Evolutionary conservation across 495 filamentous ascomycete genomes (phyloP), one percentile per base, ranked within the genome.

Genomic region (Hypomontagnella monticulosa): DNA sequence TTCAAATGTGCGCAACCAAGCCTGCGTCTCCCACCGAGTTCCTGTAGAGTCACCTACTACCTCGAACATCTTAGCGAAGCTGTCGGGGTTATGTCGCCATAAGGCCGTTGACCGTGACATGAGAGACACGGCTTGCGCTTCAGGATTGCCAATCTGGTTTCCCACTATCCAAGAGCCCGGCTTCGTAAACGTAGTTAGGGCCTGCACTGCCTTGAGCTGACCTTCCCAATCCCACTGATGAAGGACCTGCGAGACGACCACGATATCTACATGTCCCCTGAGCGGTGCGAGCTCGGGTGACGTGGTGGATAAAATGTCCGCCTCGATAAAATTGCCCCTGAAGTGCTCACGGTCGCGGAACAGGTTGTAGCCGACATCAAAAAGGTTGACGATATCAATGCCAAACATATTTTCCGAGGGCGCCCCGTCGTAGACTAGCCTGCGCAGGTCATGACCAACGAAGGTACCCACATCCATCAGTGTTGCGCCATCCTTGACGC

Each of bases 151-250:
- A 14, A 79, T 70, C 38, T 85, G 83, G 10, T 78, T 71, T 0
- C 84, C 85, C 4, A 87, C 57, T 0, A 87, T 63, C 40, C 84
- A 64, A 7, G 77, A 79, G 1, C 82, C 83, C 6, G 73, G 64
- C 20, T 72, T 73, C 10, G 84, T 60, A 2, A 88, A 67, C 9
- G 50, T 64, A 3, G 78, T 64, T 1, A 88, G 48, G 4, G 71
- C 70, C 64, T 79, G 77, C 1, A 75, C 78, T 6, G 78, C 71
- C 0, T 67, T 38, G 4, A 82, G 58, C 54, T 88, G 86, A 5
- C 76, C 63, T 0, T 80, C 76, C 61, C 71, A 83, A 14, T 61
- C 63, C 50, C 84, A 90, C n/a, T 86, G 76, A 53, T 88, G 85
- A 43, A 90, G 77, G 63, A 89, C 83, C 0, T 79, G 80, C 5